phyloP scores from a whole-genome alignment of 768 basidiomycete genomes.

The Leccinellum rugosiceps region DNA sequence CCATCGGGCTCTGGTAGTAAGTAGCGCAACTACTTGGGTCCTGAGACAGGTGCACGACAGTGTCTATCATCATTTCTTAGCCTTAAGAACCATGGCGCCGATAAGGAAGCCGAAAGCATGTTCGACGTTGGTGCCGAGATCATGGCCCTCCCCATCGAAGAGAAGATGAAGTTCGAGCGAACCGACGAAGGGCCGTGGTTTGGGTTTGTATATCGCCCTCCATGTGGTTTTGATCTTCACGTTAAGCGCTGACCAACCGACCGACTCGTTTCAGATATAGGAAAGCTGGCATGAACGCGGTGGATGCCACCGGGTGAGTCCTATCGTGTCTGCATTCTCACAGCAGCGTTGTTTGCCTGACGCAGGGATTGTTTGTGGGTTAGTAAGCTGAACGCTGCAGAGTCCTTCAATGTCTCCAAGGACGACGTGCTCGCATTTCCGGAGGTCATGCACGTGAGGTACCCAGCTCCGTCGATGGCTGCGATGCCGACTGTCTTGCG shows the following conservation, averaged over 20 bases:
- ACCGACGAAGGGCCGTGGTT: not conserved
- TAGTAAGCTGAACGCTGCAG: not conserved
- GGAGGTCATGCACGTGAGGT: no score
- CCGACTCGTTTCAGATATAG: not conserved
- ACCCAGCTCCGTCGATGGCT: no score
- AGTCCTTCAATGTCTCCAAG: not conserved
- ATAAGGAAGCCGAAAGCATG: slow-evolving; percentile 35
- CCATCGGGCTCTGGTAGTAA: slow-evolving; percentile 55
- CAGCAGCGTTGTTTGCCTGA: not conserved
- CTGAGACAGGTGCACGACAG: not conserved
- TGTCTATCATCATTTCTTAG: slow-evolving; percentile 15
- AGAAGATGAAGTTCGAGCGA: slow-evolving; percentile 41
- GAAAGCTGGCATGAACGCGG: not conserved
- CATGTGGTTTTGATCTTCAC: not conserved
- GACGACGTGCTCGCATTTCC: not conserved
- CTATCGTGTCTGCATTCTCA: not conserved
- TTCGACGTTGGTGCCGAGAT: slow-evolving; percentile 42
- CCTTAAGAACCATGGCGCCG: slow-evolving; percentile 43
- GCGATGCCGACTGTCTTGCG: no score
- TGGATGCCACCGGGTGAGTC: not conserved
- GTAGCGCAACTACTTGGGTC: slow-evolving; percentile 25
- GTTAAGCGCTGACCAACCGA: not conserved
- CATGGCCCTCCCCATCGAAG: slow-evolving; percentile 39
- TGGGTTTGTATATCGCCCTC: not conserved
- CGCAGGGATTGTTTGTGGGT: not conserved